phyloP scores from a whole-genome alignment of 768 basidiomycete genomes.

The Macrocybe gigantea region DNA sequence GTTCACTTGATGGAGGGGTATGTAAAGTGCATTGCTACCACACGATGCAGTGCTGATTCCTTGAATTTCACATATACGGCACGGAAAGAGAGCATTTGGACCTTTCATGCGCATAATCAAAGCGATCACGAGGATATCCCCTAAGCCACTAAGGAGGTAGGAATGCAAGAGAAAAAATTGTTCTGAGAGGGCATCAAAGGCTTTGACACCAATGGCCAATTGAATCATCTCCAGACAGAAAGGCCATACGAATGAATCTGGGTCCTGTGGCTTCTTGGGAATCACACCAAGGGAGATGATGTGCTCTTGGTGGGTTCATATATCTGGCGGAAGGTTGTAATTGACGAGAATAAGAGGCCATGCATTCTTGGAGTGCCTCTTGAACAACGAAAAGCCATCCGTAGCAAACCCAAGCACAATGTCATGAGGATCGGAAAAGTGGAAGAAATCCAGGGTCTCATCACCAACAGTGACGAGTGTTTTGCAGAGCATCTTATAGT shows the following conservation, averaged over 20 bases:
- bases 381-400: constrained; percentile 32
- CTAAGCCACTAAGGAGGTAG: constrained; percentile 11
- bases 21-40: constrained; percentile 11
- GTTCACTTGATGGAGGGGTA: constrained; percentile 14
- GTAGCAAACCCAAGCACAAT: constrained; percentile 32
- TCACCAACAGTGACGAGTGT: constrained; percentile 20
- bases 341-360: constrained; percentile 35
- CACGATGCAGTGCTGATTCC: constrained; percentile 11
- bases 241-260: constrained; percentile 32
- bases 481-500: constrained; percentile 18
- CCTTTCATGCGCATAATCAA: constrained; percentile 31
- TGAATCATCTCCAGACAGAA: constrained; percentile 24
- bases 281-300: constrained; percentile 33
- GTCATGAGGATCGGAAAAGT: constrained; percentile 29
- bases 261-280: constrained; percentile 28
- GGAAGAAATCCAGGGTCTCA: constrained; percentile 13
- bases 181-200: constrained; percentile 19
- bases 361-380: constrained; percentile 18
- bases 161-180: constrained; percentile 12
- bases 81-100: constrained; percentile 29
- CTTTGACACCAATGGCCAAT: constrained; percentile 24
- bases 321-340: constrained; percentile 20
- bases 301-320: constrained; percentile 23
- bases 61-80: constrained; percentile 31
- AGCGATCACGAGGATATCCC: constrained; percentile 17